These are phyloP conservation scores for Ustilago trichophora DNA, from an alignment of 1,284 basidiomycete genomes.

Conservation along the genomic window DNA sequence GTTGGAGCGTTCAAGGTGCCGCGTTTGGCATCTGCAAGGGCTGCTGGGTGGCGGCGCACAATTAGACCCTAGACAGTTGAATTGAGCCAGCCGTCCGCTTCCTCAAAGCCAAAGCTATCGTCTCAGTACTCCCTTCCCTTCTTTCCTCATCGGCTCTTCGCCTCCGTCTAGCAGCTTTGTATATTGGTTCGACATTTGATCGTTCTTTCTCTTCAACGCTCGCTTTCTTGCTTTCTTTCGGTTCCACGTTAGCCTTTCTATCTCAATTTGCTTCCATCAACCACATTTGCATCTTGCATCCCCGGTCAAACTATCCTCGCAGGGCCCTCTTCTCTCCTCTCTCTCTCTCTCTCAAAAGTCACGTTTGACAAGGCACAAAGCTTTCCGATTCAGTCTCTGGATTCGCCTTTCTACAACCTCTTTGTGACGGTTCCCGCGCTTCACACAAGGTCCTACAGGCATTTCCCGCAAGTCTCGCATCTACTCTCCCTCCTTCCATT, in stretches of 20 bases:
- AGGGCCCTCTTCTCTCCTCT: no score
- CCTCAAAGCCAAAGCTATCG: no score
- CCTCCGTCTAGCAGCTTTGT: slow-evolving; percentile 40
- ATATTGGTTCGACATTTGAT: slow-evolving; percentile 11
- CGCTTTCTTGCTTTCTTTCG: slow-evolving; percentile 13
- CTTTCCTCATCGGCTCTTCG: slow-evolving; percentile 32
- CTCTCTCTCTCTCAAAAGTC: no score
- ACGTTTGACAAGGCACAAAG: no score
- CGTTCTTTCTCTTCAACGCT: slow-evolving; percentile 9
- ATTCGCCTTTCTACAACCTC: no score
- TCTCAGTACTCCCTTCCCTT: background rate
- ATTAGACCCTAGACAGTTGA: slow-evolving; percentile 5
- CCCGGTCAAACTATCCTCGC: no score
- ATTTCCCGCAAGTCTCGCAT: background rate
- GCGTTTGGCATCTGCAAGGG: background rate
- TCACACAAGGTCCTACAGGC: no score
- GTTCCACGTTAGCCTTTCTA: slow-evolving; percentile 6
- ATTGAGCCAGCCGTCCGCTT: no score
- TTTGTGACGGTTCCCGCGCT: no score
- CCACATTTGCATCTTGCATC: slow-evolving; percentile 30
- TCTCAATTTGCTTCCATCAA: slow-evolving; percentile 10
- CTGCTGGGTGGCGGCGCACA: slow-evolving; percentile 12
- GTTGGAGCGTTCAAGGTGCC: no score
- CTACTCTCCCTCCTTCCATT: background rate
- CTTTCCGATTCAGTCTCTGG: no score